phyloP scores from a whole-genome alignment of 495 filamentous ascomycete genomes.

The Lasiosphaeria hispida region DNA sequence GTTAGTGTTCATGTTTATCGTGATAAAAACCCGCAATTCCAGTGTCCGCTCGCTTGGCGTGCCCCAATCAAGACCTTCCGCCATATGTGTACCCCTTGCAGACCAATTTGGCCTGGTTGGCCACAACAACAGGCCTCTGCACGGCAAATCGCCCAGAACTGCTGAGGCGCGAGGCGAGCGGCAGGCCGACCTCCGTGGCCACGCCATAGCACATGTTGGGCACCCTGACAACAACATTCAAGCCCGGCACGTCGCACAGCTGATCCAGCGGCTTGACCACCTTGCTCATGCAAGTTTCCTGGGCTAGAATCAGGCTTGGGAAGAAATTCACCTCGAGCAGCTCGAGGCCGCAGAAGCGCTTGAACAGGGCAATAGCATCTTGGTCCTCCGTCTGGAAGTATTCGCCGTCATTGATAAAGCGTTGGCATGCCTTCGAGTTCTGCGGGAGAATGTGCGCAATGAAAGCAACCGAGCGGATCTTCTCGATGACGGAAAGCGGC shows the following conservation, averaged over 20 bases:
- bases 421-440: background rate
- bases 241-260: conserved; percentile 1
- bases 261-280: conserved; percentile 10
- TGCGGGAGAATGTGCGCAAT: conserved; percentile 11
- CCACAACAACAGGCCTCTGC: background rate
- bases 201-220: conserved; percentile 1
- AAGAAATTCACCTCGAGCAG: conserved; percentile 16
- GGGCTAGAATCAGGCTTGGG: conserved; percentile 12
- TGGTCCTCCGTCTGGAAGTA: conserved; percentile 10
- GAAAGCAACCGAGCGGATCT: conserved; percentile 14
- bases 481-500: background rate
- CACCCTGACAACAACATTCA: conserved; percentile 2
- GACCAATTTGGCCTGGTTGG: background rate
- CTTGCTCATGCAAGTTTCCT: conserved; percentile 1
- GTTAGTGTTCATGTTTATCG: too few species aligned
- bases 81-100: background rate
- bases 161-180: background rate
- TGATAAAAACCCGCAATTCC: too few species aligned
- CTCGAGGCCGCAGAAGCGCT: conserved; percentile 6
- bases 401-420: conserved; percentile 10
- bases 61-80: too few species aligned
- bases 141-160: background rate
- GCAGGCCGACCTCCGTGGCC: background rate
- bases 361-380: conserved; percentile 7
- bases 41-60: too few species aligned